A percentile compares a stretch with the other conserved stretches of the same genome.
These are phyloP conservation scores for Triglochin maritima DNA, from an alignment of 106 monocot species.

Conservation along the genomic window DNA sequence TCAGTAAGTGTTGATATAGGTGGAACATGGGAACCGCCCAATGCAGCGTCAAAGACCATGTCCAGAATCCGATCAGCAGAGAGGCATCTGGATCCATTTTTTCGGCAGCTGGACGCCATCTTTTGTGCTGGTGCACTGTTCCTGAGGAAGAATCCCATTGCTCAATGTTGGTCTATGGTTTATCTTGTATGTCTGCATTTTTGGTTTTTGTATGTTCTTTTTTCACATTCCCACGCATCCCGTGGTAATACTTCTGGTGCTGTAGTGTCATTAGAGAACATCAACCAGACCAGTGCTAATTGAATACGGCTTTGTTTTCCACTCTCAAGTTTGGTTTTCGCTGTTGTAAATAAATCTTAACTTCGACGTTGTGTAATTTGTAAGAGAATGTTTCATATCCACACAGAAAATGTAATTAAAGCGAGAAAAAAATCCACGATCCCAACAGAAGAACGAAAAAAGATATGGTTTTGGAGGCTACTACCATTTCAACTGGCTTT, in stretches of 20 bases:
- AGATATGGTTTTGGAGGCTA: no score
- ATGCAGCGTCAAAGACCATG: constrained; percentile 9
- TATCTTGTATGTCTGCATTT: constrained; percentile 67
- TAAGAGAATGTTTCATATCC: no score
- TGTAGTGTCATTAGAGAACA: constrained; percentile 35
- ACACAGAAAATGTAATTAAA: no score
- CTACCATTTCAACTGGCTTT: no score
- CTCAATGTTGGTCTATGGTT: constrained; percentile 32
- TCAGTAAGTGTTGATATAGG: constrained; percentile 34
- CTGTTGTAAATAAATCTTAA: no score
- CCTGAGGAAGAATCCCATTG: constrained; percentile 59
- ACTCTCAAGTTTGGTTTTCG: no score
- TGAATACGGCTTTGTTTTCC: no score
- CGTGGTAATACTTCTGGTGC: constrained; percentile 20
- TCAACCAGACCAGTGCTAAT: constrained; percentile 22
- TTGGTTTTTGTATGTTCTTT: constrained; percentile 70
- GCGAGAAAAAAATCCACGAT: no score
- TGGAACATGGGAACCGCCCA: constrained; percentile 17
- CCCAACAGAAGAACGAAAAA: no score
- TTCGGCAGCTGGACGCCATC: constrained; percentile 62
- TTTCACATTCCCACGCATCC: constrained; percentile 34
- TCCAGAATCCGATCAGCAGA: constrained; percentile 42
- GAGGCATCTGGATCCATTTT: constrained; percentile 35
- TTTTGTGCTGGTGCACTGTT: constrained; percentile 56
- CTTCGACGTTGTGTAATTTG: no score